Conservation (phyloP, 805 yeast species). For the Candida broadrunensis region DNA sequence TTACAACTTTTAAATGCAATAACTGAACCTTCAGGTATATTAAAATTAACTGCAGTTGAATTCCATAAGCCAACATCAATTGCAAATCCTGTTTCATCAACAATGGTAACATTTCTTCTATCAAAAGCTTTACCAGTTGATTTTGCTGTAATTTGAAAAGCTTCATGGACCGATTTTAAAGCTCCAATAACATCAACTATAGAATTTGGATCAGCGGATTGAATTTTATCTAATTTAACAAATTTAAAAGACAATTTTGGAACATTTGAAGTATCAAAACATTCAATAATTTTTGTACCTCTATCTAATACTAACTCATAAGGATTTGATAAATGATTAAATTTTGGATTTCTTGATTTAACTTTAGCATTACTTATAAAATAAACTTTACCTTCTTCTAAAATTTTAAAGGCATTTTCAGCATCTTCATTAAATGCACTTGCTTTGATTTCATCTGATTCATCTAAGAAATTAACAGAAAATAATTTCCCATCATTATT, state of each 20-base stretch:
- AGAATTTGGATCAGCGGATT: constrained; percentile 65
- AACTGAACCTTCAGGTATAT: constrained; percentile 72
- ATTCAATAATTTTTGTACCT: constrained; percentile 72
- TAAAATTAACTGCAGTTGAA: constrained; percentile 76
- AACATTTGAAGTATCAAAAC: constrained; percentile 56
- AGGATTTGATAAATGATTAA: constrained; percentile 79
- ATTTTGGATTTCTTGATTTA: constrained; percentile 80
- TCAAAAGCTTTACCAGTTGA: constrained; percentile 88
- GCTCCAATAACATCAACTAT: constrained; percentile 87
- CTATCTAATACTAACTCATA: constrained; percentile 82
- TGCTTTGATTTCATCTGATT: constrained; percentile 93
- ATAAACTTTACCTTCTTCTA: constrained; percentile 89
- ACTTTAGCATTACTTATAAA: constrained; percentile 79
- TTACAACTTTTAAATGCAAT: constrained; percentile 89
- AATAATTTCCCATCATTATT: constrained; percentile 89
- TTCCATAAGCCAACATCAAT: constrained; percentile 89
- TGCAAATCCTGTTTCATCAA: constrained; percentile 77
- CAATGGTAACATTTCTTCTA: constrained; percentile 84
- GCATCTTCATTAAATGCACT: constrained; percentile 91
- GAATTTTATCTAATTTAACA: constrained; percentile 63
- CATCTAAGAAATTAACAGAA: constrained; percentile 84
- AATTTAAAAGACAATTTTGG: constrained; percentile 81
- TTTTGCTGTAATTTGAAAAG: constrained; percentile 77
- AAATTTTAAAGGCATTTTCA: constrained; percentile 66
- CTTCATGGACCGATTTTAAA: constrained; percentile 70